Evolutionary conservation across 768 basidiomycete species (phyloP).

Genomic region (Nidularia pulvinata): DNA sequence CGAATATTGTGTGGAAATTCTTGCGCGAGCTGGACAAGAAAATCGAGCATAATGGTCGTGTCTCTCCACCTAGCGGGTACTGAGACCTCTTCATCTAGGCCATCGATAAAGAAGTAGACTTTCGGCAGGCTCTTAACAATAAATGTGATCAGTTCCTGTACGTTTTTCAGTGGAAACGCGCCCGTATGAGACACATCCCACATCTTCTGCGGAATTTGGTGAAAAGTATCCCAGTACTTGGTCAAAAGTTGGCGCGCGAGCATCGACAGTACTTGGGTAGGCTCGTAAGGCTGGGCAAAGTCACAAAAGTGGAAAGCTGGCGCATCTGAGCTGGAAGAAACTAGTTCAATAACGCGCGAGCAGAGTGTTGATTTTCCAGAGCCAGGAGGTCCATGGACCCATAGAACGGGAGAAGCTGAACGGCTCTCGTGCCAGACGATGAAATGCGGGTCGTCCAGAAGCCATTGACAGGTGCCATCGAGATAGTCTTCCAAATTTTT

Average conservation of each 20-base stretch:
- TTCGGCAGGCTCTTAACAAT: background rate
- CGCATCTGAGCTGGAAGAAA: background rate
- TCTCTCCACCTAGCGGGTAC: constrained; percentile 9
- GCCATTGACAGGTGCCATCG: background rate
- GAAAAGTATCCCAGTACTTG: constrained; percentile 1
- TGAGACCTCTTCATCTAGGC: background rate
- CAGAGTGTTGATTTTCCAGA: constrained; percentile 17
- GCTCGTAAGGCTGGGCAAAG: constrained; percentile 5
- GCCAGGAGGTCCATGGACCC: constrained; percentile 13
- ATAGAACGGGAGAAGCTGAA: constrained; percentile 7
- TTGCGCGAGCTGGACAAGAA: constrained; percentile 9
- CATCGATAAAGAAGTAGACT: background rate
- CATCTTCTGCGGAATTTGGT: background rate
- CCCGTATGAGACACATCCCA: background rate
- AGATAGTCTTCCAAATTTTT: background rate
- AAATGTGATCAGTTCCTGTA: background rate
- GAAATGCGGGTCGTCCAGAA: background rate
- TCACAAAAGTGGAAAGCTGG: constrained; percentile 16
- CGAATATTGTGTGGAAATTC: constrained; percentile 10
- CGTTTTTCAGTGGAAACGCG: background rate
- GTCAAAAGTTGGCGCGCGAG: constrained; percentile 13
- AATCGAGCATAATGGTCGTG: constrained; percentile 6
- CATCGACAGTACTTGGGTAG: constrained; percentile 9
- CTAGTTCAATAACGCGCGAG: constrained; percentile 8
- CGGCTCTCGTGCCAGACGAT: constrained; percentile 2